A percentile compares a stretch with the other conserved stretches of the same genome.
These are phyloP conservation scores for Trypanosoma rangeli DNA, from an alignment of 208 protist genomes.

Conservation along the genomic window DNA sequence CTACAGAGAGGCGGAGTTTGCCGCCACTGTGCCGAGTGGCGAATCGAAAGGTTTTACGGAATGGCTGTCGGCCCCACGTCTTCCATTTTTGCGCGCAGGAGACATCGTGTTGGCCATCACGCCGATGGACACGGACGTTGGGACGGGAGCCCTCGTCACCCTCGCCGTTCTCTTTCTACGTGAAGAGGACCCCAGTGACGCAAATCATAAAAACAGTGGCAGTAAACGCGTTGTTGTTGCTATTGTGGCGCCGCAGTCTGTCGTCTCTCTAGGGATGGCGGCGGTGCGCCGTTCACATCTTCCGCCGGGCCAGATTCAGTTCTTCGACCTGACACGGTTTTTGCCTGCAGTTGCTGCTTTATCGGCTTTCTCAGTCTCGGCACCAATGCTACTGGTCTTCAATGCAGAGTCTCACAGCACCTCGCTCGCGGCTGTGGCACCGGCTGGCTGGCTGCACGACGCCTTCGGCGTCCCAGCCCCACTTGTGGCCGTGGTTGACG, in stretches of 20 bases:
- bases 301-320: conserved; percentile 52
- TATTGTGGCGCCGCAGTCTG: conserved; percentile 45
- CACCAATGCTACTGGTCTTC: conserved; percentile 7
- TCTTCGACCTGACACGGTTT: conserved; percentile 43
- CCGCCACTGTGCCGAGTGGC: conserved; percentile 1
- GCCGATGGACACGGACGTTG: not conserved
- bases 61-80: conserved; percentile 38
- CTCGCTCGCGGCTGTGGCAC: not conserved
- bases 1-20: conserved; percentile 33
- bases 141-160: conserved; percentile 6
- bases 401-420: not conserved
- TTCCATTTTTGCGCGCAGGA: conserved; percentile 56
- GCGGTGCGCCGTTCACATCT: conserved; percentile 29
- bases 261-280: conserved; percentile 13
- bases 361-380: not conserved
- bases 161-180: conserved; percentile 48
- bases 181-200: not conserved
- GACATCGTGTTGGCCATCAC: conserved; percentile 51
- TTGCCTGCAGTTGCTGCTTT: not conserved
- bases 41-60: conserved; percentile 54
- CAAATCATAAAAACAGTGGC: not conserved
- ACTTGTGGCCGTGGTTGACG: conserved; percentile 18
- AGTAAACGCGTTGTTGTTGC: conserved; percentile 31
- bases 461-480: not conserved
- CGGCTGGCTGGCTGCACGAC: conserved; percentile 2